phyloP scores from a whole-genome alignment of 257 asterid species.

The Solanum chiquidenum region DNA sequence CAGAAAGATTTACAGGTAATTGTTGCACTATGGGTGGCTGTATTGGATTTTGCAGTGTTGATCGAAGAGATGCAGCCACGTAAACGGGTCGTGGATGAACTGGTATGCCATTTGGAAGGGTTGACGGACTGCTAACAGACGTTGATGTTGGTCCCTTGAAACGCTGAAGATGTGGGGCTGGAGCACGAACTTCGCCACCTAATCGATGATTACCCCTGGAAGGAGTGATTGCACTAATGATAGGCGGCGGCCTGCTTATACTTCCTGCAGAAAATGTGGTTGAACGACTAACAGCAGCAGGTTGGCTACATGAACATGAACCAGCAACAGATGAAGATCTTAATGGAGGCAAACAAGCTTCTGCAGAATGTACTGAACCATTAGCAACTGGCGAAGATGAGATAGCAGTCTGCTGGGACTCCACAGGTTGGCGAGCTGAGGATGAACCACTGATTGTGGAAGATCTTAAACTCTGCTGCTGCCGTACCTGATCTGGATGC shows the following conservation, averaged over 20 bases:
- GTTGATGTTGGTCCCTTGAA: background rate
- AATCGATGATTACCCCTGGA: conserved; percentile 1
- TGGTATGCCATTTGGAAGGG: conserved; percentile 3
- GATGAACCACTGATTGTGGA: background rate
- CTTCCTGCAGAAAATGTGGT: background rate
- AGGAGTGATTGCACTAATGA: conserved; percentile 2
- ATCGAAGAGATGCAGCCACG: conserved; percentile 4
- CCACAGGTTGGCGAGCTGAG: background rate
- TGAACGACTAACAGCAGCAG: background rate
- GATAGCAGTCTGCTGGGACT: background rate
- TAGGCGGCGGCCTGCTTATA: background rate
- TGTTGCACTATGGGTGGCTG: background rate
- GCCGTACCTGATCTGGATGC: background rate
- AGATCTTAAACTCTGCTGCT: background rate
- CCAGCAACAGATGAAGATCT: background rate
- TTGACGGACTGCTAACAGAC: background rate
- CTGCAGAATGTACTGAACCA: background rate
- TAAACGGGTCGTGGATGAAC: conserved; percentile 5
- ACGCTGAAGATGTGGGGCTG: conserved; percentile 12
- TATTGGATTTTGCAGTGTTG: background rate
- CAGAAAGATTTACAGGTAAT: background rate
- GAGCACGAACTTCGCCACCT: conserved; percentile 2
- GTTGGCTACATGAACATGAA: background rate
- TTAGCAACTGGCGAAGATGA: background rate
- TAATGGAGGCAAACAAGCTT: background rate